phyloP scores from a whole-genome alignment of 2,329 filamentous ascomycete species.

The Hypoxylon sp. region DNA sequence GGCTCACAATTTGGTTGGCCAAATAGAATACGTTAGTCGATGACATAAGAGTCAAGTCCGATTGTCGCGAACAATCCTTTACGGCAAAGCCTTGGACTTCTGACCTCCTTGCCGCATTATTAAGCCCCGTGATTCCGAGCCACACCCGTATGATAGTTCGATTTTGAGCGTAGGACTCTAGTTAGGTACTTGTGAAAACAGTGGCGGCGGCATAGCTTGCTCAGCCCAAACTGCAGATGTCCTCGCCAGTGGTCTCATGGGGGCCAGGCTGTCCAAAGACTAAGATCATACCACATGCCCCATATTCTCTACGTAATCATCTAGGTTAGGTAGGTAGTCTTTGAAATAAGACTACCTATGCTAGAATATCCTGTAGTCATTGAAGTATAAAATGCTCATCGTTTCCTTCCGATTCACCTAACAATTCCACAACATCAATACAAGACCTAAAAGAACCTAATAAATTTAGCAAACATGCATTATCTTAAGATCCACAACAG shows the following conservation, averaged over 20 bases:
- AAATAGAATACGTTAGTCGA: not conserved
- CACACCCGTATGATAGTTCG: constrained; percentile 10
- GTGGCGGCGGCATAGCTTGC: constrained; percentile 1
- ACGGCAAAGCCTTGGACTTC: constrained; percentile 27
- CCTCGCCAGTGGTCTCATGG: not conserved
- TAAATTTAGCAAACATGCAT: constrained; percentile 47
- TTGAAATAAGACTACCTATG: not conserved
- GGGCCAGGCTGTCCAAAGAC: not conserved
- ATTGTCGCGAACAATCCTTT: constrained; percentile 28
- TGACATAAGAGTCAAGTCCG: constrained; percentile 14
- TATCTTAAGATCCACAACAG: constrained; percentile 56
- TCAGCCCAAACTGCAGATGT: not conserved
- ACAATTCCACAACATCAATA: constrained; percentile 15
- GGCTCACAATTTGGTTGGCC: not conserved
- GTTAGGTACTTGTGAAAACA: not conserved
- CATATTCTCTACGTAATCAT: not conserved
- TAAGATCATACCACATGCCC: not conserved
- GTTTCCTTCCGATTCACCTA: constrained; percentile 16
- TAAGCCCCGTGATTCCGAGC: constrained; percentile 10
- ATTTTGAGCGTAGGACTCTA: constrained; percentile 7
- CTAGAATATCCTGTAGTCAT: not conserved
- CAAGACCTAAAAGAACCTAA: constrained; percentile 5
- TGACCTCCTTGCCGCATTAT: constrained; percentile 23
- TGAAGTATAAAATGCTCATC: constrained; percentile 24
- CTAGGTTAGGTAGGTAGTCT: not conserved